Evolutionary conservation across 176 grass and related monocot species (phyloP).

Genomic region (Oryza rufipogon): DNA sequence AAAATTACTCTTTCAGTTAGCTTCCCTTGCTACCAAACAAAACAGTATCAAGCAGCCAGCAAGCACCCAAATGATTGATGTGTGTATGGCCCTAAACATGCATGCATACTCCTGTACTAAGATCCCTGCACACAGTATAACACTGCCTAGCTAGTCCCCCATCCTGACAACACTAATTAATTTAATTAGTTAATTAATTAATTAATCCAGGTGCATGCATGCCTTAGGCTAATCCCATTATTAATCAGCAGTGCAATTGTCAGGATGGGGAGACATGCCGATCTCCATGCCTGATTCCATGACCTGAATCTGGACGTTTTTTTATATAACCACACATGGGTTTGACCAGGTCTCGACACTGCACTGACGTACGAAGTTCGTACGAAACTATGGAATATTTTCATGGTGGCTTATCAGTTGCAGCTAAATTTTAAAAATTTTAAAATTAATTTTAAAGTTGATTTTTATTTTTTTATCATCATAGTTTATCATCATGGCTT

Average conservation of each 20-base stretch:
- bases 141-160: too few species aligned
- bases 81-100: not conserved
- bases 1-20: not conserved
- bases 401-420: too few species aligned
- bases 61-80: slow-evolving; percentile 19
- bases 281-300: slow-evolving; percentile 35
- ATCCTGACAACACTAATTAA: not conserved
- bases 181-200: not conserved
- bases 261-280: not conserved
- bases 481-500: too few species aligned
- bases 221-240: not conserved
- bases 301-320: slow-evolving; percentile 35
- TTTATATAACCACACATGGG: not conserved
- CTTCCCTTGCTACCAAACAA: not conserved
- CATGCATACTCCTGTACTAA: not conserved
- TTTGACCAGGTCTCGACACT: not conserved
- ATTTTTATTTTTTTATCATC: too few species aligned
- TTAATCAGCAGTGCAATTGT: not conserved
- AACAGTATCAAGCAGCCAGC: not conserved
- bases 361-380: not conserved
- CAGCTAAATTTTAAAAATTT: too few species aligned
- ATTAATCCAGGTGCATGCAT: slow-evolving; percentile 29
- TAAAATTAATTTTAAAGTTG: too few species aligned
- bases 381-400: not conserved
- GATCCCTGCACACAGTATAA: not conserved